Percentiles rank a stretch among this genome's conserved stretches.
These are phyloP conservation scores for Euryodendron excelsum DNA, from an alignment of 148 eudicot genomes.

Conservation along the genomic window DNA sequence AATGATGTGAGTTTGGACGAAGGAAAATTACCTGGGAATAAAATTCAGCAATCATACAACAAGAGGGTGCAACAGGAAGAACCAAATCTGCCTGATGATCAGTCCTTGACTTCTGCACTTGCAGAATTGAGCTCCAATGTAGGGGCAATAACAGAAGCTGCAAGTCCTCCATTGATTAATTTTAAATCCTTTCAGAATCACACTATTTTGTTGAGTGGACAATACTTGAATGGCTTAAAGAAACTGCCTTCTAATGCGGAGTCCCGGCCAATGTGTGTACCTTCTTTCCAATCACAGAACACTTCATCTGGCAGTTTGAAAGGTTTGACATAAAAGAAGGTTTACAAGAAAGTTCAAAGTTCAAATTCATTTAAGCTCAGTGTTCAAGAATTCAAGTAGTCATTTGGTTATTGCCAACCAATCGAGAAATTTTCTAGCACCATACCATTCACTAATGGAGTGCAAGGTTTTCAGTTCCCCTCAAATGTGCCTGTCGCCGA, in stretches of 20 bases:
- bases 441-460: constrained; percentile 16
- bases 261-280: constrained; percentile 5
- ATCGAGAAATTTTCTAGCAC: constrained; percentile 13
- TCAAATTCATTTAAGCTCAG: neutral
- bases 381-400: constrained; percentile 18
- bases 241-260: constrained; percentile 16
- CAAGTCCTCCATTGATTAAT: constrained; percentile 12
- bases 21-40: constrained; percentile 9
- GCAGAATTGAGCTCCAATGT: constrained; percentile 30
- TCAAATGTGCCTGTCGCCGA: constrained; percentile 25
- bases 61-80: constrained; percentile 19
- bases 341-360: constrained; percentile 14
- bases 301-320: neutral
- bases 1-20: constrained; percentile 3
- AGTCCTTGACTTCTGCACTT: constrained; percentile 31
- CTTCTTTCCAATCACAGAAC: constrained; percentile 5
- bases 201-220: constrained; percentile 13
- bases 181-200: constrained; percentile 11
- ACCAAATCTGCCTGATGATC: constrained; percentile 32
- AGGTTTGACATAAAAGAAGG: constrained; percentile 5
- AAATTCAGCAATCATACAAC: constrained; percentile 11
- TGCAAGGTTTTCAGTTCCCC: constrained; percentile 21
- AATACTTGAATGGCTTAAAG: constrained; percentile 10
- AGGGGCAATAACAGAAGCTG: constrained; percentile 7
- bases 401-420: constrained; percentile 19